Percentiles rank a stretch among this genome's conserved stretches.
Evolutionary conservation across 345 rosid genomes (phyloP).

Genomic region (Corymbia maculata): DNA sequence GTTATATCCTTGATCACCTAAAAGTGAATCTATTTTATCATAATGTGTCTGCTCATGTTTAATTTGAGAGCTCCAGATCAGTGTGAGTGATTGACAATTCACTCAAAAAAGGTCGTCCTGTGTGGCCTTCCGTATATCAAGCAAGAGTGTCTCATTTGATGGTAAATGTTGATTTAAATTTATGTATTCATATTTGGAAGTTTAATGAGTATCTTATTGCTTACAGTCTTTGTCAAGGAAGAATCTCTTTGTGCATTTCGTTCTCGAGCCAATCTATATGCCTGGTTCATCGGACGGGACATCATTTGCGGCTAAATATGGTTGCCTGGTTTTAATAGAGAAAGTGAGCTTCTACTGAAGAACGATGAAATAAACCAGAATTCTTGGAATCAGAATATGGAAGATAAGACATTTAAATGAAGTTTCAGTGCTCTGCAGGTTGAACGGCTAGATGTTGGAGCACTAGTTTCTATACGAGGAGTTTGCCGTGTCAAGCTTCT

Average conservation of each 20-base stretch:
- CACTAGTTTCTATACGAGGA: constrained; percentile 60
- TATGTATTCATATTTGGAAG: neutral
- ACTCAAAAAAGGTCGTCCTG: neutral
- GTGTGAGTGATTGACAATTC: neutral
- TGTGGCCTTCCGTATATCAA: neutral
- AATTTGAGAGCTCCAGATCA: neutral
- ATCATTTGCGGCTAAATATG: constrained; percentile 72
- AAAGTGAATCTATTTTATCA: neutral
- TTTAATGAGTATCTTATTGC: neutral
- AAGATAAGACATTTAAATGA: neutral
- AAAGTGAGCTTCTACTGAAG: constrained; percentile 34
- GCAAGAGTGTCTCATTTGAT: neutral
- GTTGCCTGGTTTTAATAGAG: constrained; percentile 65
- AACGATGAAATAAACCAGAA: neutral
- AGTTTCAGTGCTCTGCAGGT: constrained; percentile 30
- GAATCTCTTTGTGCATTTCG: constrained; percentile 71
- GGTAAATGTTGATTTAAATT: neutral
- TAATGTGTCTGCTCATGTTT: neutral
- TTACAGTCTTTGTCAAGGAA: constrained; percentile 48
- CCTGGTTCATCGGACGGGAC: constrained; percentile 49
- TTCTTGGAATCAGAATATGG: neutral
- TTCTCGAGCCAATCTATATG: constrained; percentile 58
- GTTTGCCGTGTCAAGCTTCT: constrained; percentile 58
- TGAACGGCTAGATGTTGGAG: constrained; percentile 64
- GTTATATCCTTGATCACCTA: neutral